Percentiles rank a stretch among this genome's conserved stretches.
Conservation (phyloP, 306 rosid species). For the Elaeagnus macrophylla region DNA sequence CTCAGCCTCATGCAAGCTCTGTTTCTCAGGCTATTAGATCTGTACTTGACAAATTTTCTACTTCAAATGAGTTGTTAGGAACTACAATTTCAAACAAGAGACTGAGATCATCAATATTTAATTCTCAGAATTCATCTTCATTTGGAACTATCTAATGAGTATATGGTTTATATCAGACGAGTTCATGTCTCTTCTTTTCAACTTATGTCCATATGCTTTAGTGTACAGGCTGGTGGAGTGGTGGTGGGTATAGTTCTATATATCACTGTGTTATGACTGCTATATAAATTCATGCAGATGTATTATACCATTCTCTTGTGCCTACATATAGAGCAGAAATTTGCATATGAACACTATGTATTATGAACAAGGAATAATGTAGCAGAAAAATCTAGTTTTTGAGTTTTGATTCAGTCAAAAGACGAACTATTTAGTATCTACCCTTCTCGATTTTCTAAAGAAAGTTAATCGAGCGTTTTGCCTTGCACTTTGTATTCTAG, state of each 20-base stretch:
- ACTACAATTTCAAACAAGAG: constrained; percentile 28
- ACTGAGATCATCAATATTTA: constrained; percentile 36
- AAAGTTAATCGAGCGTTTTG: too few relatives aligned
- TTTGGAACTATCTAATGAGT: constrained; percentile 34
- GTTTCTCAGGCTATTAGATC: constrained; percentile 50
- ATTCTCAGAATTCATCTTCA: constrained; percentile 29
- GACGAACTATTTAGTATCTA: too few relatives aligned
- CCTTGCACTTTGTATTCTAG: too few relatives aligned
- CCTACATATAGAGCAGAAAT: neutral
- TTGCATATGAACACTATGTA: neutral
- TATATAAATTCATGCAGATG: constrained; percentile 10
- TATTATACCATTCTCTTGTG: constrained; percentile 8
- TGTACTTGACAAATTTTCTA: constrained; percentile 46
- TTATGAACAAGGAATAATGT: neutral
- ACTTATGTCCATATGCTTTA: constrained; percentile 3
- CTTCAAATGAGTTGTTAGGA: constrained; percentile 39
- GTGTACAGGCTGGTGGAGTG: neutral
- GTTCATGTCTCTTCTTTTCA: constrained; percentile 3
- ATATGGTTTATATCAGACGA: neutral
- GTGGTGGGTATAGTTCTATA: constrained; percentile 1
- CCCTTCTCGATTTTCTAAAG: too few relatives aligned
- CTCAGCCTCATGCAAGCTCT: constrained; percentile 40
- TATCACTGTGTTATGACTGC: constrained; percentile 7
- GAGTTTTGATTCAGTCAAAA: neutral
- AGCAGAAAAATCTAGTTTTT: neutral